Conservation (phyloP, 371 early-diverging fungal genomes). For the Chytridium lagenaria region DNA sequence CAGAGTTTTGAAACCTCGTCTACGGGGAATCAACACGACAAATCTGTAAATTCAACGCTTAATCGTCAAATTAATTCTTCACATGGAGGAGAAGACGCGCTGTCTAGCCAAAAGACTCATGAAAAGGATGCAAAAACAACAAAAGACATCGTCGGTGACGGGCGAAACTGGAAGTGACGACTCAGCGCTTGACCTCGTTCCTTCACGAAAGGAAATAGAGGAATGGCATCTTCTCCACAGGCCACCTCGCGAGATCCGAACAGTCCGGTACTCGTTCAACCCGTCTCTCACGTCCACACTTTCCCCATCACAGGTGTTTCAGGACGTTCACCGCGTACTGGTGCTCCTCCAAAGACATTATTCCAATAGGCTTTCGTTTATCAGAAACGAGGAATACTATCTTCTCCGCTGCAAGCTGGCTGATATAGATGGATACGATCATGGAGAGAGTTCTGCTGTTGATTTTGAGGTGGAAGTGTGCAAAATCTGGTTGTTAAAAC, state of each 20-base stretch:
- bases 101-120: not conserved
- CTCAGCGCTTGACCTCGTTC: slow-evolving; percentile 25
- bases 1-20: too few relatives aligned
- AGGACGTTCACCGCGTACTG: slow-evolving; percentile 54
- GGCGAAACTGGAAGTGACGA: not conserved
- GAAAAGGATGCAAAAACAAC: not conserved
- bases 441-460: slow-evolving; percentile 19
- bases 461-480: slow-evolving; percentile 58
- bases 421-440: not conserved
- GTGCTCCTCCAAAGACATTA: slow-evolving; percentile 30
- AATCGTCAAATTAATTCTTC: too few relatives aligned
- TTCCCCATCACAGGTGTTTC: slow-evolving; percentile 48
- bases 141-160: not conserved
- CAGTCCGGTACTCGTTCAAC: slow-evolving; percentile 49
- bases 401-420: slow-evolving; percentile 37
- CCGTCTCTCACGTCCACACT: slow-evolving; percentile 40
- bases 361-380: slow-evolving; percentile 36
- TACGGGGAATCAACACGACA: too few relatives aligned
- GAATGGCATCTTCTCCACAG: slow-evolving; percentile 52
- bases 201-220: slow-evolving; percentile 48
- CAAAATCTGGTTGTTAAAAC: slow-evolving; percentile 58
- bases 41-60: too few relatives aligned
- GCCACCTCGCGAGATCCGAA: slow-evolving; percentile 47
- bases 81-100: not conserved
- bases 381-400: slow-evolving; percentile 45